phyloP scores from a whole-genome alignment of 176 grass and related monocot species.

The Neostapfia colusana region DNA sequence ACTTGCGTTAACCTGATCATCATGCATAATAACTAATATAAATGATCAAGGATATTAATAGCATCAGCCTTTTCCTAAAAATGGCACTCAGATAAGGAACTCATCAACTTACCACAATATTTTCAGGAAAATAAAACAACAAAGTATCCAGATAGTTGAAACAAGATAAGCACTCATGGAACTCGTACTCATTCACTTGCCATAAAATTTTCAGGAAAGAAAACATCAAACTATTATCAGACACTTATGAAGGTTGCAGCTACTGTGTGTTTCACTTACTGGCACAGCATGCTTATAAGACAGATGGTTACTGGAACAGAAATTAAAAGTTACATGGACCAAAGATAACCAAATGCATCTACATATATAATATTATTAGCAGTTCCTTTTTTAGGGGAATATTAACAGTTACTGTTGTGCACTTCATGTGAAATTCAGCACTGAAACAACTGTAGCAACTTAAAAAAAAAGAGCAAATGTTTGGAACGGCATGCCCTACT shows the following conservation, averaged over 20 bases:
- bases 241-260: background rate
- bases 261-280: background rate
- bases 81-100: background rate
- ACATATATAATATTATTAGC: slow-evolving; percentile 1
- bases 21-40: slow-evolving; percentile 17
- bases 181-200: background rate
- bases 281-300: background rate
- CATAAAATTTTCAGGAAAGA: background rate
- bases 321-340: slow-evolving; percentile 9
- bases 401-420: background rate
- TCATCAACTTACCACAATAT: slow-evolving; percentile 9
- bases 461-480: background rate
- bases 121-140: background rate
- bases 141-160: too few species aligned
- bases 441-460: slow-evolving; percentile 17
- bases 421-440: slow-evolving; percentile 9
- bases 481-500: slow-evolving; percentile 5
- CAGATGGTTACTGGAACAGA: background rate
- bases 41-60: background rate
- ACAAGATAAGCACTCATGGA: background rate
- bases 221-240: background rate
- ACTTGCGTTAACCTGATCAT: slow-evolving; percentile 83
- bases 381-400: too few species aligned
- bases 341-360: slow-evolving; percentile 12
- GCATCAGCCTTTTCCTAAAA: background rate